Percentiles rank a stretch among this genome's conserved stretches.
Conservation (phyloP, 139 green algal genomes). For the Eudorina sp. region DNA sequence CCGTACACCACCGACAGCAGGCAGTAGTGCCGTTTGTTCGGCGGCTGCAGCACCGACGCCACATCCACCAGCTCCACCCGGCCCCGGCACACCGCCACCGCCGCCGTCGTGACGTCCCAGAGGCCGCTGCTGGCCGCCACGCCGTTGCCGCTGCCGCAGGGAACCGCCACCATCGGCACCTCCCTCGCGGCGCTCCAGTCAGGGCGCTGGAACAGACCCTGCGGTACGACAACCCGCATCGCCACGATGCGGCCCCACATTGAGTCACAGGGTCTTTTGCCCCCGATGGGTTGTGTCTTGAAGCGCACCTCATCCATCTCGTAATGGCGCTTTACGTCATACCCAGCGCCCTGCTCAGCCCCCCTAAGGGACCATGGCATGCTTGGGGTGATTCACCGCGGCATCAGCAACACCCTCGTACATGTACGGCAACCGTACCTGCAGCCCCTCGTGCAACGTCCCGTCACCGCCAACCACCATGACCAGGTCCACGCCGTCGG, state of each 20-base stretch:
- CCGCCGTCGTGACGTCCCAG: constrained; percentile 73
- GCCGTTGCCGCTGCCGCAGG: constrained; percentile 80
- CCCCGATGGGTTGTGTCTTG: too few species aligned
- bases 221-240: not conserved
- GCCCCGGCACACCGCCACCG: constrained; percentile 65
- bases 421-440: too few species aligned
- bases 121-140: constrained; percentile 77
- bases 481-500: constrained; percentile 52
- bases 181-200: constrained; percentile 73
- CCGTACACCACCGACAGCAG: constrained; percentile 83
- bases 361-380: too few species aligned
- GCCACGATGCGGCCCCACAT: too few species aligned
- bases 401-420: too few species aligned
- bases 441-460: constrained; percentile 80
- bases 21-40: constrained; percentile 63
- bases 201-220: constrained; percentile 72
- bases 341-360: too few species aligned
- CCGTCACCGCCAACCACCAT: constrained; percentile 83
- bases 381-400: too few species aligned
- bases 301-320: too few species aligned
- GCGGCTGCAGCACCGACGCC: constrained; percentile 75
- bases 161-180: constrained; percentile 74
- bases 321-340: too few species aligned
- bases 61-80: constrained; percentile 69
- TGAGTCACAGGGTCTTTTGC: too few species aligned